Conservation (phyloP, 2,329 filamentous ascomycete genomes). For the Colletotrichum truncatum region DNA sequence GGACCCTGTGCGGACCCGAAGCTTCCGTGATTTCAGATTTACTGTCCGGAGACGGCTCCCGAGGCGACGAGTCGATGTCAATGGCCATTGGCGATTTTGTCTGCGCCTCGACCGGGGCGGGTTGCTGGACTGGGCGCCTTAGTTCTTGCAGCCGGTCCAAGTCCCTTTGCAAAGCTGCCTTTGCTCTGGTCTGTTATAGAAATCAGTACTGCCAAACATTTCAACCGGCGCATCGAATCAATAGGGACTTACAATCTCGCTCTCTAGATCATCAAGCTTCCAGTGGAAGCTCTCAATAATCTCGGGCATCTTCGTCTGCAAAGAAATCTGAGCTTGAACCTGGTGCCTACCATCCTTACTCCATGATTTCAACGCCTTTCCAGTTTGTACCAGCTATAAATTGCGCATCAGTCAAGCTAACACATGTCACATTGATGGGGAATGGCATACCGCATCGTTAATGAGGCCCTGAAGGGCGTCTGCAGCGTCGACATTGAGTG, state of each 20-base stretch:
- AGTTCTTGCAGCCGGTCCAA: conserved; percentile 50
- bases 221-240: neutral
- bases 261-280: conserved; percentile 65
- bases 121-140: conserved; percentile 28
- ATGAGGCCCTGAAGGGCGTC: conserved; percentile 62
- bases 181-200: conserved; percentile 55
- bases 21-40: conserved; percentile 2
- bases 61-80: conserved; percentile 47
- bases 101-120: conserved; percentile 43
- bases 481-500: conserved; percentile 39
- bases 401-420: no score
- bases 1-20: conserved; percentile 19
- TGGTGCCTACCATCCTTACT: conserved; percentile 51
- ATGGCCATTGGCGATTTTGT: conserved; percentile 46
- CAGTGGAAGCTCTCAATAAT: conserved; percentile 59
- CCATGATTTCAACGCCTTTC: conserved; percentile 62
- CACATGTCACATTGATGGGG: neutral
- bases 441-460: conserved; percentile 61
- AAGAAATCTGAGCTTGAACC: conserved; percentile 40
- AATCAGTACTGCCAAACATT: neutral
- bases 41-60: conserved; percentile 15
- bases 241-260: conserved; percentile 60
- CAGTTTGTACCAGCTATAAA: conserved; percentile 64
- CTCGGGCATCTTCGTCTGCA: conserved; percentile 54
- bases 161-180: conserved; percentile 64